Evolutionary conservation across 2,329 filamentous ascomycete genomes (phyloP), one percentile per base, ranked within the genome.

Genomic region (Thermochaetoides dissita): DNA sequence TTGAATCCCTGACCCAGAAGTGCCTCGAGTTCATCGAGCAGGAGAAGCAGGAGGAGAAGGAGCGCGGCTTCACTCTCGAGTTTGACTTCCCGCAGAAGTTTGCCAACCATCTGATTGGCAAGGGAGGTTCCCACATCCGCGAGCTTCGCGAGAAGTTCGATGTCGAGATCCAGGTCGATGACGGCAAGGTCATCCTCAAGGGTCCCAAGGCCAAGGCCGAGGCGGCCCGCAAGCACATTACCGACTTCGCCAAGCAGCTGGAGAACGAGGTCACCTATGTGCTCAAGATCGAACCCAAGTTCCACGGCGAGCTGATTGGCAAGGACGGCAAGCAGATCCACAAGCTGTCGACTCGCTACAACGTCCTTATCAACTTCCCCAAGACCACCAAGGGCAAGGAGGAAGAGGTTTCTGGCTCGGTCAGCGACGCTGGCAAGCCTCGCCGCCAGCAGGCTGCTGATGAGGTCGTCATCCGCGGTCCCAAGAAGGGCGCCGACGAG

Each of bases 41-140:
- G 58, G 87, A 94, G 62, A 84, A 88, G 65, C 75, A 85, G 59
- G 88, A 96, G 47, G 89, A 96, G 62, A 84, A 91, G 58, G 89
- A 96, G 64, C 84, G 89, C 46, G 87, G 85, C 36, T 93, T 88
- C 63, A 87, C 78, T 2, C 67, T 84, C 45, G 77, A 74, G 28
- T 96, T 96, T 52, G 86, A 94, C 49, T 98, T 94, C 66, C 89
- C 89, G 7, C 84, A 94, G 59, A 93, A 94, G 63, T 93, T 79
- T 57, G 87, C 88, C 49, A 94, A 94, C 61, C 82, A 94, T 58
- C 73, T 82, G 2, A 79, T 81, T 54, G 79, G 78, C 41, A 81
- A 80, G 60, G 72, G 74, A 39, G 78, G 77, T 11, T 77, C 74
- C 61, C 72, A 79, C 56, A 79, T 81, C 53, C 69, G 70, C 42